phyloP scores from a whole-genome alignment of 306 rosid genomes.

The Crotalaria pallida region DNA sequence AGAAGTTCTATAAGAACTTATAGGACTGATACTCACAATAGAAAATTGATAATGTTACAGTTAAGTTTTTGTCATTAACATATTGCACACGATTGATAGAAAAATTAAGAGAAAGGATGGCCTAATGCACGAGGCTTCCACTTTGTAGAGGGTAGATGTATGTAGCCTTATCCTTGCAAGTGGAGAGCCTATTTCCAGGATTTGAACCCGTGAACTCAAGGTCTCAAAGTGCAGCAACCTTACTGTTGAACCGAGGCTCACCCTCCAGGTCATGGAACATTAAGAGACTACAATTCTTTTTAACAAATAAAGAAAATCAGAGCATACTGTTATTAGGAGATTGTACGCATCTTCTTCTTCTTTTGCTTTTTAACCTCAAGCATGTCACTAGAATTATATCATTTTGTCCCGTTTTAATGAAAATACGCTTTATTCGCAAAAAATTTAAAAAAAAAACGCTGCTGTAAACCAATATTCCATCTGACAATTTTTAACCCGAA shows the following conservation, averaged over 20 bases:
- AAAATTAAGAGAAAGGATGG: neutral
- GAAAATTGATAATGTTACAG: neutral
- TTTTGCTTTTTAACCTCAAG: neutral
- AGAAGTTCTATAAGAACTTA: slow-evolving; percentile 4
- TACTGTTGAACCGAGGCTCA: no score
- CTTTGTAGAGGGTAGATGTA: no score
- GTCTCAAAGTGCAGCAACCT: no score
- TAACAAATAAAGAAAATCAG: neutral
- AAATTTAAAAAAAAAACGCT: neutral
- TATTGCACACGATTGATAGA: neutral
- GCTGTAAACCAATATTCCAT: neutral
- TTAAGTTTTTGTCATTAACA: neutral
- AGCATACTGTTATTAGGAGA: neutral
- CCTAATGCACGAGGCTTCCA: no score
- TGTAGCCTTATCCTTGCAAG: no score
- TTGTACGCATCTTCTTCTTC: neutral
- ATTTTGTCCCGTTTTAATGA: neutral
- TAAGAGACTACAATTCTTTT: neutral
- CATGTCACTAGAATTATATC: neutral
- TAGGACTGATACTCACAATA: neutral
- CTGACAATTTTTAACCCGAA: neutral
- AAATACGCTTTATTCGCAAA: neutral
- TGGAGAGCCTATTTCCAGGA: no score
- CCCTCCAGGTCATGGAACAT: slow-evolving; percentile 1
- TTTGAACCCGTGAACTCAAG: no score